Evolutionary conservation across 305 asterid species (phyloP).

Genomic region (Fraxinus baroniana): DNA sequence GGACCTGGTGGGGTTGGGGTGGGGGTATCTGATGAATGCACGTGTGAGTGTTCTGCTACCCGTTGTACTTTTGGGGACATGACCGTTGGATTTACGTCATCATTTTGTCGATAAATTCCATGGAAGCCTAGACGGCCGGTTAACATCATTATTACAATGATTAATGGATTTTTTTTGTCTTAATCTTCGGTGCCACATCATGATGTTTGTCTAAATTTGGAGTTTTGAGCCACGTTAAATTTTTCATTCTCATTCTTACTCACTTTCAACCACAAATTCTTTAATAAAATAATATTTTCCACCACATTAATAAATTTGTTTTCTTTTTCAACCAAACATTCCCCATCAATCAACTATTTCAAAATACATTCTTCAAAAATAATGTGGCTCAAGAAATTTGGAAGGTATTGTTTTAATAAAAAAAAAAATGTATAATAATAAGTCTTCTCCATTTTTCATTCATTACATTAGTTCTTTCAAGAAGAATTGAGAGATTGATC

Average conservation of each 20-base stretch:
- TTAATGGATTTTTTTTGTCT: not conserved
- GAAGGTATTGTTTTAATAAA: not conserved
- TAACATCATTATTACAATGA: slow-evolving; percentile 16
- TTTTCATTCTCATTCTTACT: no score
- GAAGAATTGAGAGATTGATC: not conserved
- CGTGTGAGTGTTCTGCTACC: slow-evolving; percentile 47
- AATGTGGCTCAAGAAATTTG: not conserved
- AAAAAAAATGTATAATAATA: not conserved
- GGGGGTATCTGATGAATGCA: slow-evolving; percentile 44
- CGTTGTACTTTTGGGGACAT: slow-evolving; percentile 35
- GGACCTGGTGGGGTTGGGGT: slow-evolving; percentile 20
- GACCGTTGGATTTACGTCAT: slow-evolving; percentile 57
- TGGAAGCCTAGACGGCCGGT: slow-evolving; percentile 15
- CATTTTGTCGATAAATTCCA: not conserved
- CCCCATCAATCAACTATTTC: no score
- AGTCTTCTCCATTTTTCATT: not conserved
- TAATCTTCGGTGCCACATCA: not conserved
- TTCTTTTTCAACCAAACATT: no score
- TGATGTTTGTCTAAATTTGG: not conserved
- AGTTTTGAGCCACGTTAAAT: not conserved
- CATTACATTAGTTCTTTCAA: not conserved
- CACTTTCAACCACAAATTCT: no score
- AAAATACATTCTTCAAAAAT: no score
- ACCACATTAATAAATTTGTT: no score
- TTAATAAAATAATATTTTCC: no score